Evolutionary conservation across 371 early-diverging fungal genomes (phyloP), one percentile per base, ranked within the genome.

Genomic region (Polyrhizophydium stewartii): DNA sequence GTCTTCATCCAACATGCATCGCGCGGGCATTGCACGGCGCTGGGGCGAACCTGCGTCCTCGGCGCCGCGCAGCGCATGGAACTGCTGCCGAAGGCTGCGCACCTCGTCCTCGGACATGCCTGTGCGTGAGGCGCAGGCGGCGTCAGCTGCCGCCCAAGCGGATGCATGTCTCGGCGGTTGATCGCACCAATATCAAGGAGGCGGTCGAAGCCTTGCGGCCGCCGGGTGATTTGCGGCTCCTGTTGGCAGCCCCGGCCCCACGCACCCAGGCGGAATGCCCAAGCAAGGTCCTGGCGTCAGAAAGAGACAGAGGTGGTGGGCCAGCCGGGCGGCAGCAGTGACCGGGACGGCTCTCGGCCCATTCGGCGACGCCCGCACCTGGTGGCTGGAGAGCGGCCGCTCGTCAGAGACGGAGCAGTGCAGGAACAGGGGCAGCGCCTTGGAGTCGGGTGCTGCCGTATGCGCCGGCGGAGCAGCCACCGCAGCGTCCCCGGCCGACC

Each of bases 81-180:
- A 89, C 56, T 87, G 86, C 22, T 77, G 56, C 32, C 88, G 77
- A 32, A 89, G 74, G 45, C 78, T 75, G 38, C 75, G 73, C 33
- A 89, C 84, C 63, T 89, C 89, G 46, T 87, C 83, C 38, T 81
- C 79, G 41, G 86, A 82, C 61, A 87, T 86, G 0, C 89, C 70
- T 69, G 25, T 22, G 2, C 25, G 35, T 35, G 35, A n/a, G n/a
- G n/a, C n/a, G n/a, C n/a, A n/a, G n/a, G n/a, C n/a, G n/a, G n/a
- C n/a, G n/a, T n/a, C n/a, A n/a, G n/a, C n/a, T n/a, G n/a, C n/a
- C n/a, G n/a, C n/a, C n/a, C n/a, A n/a, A n/a, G n/a, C n/a, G n/a
- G n/a, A n/a, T n/a, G n/a, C n/a, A n/a, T n/a, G n/a, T n/a, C n/a
- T n/a, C n/a, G n/a, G n/a, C n/a, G n/a, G n/a, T n/a, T n/a, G n/a